Percentiles rank a stretch among this genome's conserved stretches.
Evolutionary conservation across 1,139 yeast genomes (phyloP).

Genomic region (Pichia sp.): DNA sequence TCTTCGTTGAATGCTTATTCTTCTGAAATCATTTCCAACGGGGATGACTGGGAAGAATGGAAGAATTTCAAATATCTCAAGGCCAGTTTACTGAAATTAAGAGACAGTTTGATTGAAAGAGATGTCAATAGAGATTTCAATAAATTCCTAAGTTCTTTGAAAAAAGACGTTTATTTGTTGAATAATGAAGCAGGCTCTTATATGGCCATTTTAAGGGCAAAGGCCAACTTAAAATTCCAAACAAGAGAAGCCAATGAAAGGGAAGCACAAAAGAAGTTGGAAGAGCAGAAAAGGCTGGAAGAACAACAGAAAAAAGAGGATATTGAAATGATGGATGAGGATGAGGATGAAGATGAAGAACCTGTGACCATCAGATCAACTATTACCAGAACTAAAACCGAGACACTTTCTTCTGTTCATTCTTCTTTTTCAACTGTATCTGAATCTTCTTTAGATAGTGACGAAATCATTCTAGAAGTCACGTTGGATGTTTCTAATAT

Average conservation of each 20-base stretch:
- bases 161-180: slow-evolving; percentile 50
- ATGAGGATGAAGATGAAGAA: slow-evolving; percentile 9
- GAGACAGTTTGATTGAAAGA: slow-evolving; percentile 41
- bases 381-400: background rate
- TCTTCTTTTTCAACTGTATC: too few species aligned
- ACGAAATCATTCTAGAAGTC: too few species aligned
- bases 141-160: slow-evolving; percentile 50
- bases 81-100: slow-evolving; percentile 40
- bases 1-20: slow-evolving; percentile 48
- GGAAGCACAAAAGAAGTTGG: slow-evolving; percentile 1
- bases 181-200: slow-evolving; percentile 66
- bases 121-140: slow-evolving; percentile 43
- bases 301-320: background rate
- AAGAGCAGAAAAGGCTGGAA: background rate
- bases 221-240: slow-evolving; percentile 77
- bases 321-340: slow-evolving; percentile 9
- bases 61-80: slow-evolving; percentile 54
- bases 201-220: slow-evolving; percentile 64
- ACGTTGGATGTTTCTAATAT: too few species aligned
- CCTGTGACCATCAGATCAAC: slow-evolving; percentile 2
- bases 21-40: slow-evolving; percentile 26
- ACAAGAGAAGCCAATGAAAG: slow-evolving; percentile 39
- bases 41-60: slow-evolving; percentile 55
- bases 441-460: too few species aligned
- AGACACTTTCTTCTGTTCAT: too few species aligned